Base-by-base conservation (phyloP, 176 grass and related monocot genomes). In the Oryza officinalis region DNA sequence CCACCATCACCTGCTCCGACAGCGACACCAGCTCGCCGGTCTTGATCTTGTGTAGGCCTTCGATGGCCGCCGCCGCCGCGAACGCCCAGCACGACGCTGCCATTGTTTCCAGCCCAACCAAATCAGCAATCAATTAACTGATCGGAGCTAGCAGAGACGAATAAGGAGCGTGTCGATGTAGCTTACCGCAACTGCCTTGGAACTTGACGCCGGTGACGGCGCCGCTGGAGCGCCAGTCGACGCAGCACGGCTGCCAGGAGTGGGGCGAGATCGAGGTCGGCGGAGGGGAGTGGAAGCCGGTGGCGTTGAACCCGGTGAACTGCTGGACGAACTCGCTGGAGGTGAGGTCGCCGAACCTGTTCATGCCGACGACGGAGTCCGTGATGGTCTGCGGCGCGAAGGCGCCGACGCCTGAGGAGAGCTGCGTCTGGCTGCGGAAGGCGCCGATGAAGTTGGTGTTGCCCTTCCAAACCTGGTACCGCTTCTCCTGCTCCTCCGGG, bases 1-100 rank as follows among this genome's bases (percentile, higher is more conserved):
- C 79, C 25, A 88, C 15, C 25, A 88, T n/a, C n/a, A 69, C 79
- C 13, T 88, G 86, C 30, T 88, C 86, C 27, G 86, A 88, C 41
- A 88, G n/a, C 54, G 79, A 64, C 26, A 45, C 59, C 11, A 82
- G n/a, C 13, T 18, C 12, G 6, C 79, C 79, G 5, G 70, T 88
- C 27, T 70, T 88, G 40, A 83, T 88, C 68, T 88, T 65, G 17
- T 61, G 13, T 1, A 88, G 54, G 8, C 79, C 70, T 6, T 88
- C 86, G 5, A 69, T 43, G 2, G 86, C 61, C 60, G 79, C 86
- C 8, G 68, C 45, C 2, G 79, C 43, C 2, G 86, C 69, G n/a
- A 83, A 88, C 12, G 79, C 86, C 78, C 86, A 87, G 28, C 86
- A 87, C 18, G 32, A 64, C 65, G 27, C 27, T 69, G 27, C 66